Evolutionary conservation across 768 basidiomycete genomes (phyloP).

Genomic region (Postia placenta): DNA sequence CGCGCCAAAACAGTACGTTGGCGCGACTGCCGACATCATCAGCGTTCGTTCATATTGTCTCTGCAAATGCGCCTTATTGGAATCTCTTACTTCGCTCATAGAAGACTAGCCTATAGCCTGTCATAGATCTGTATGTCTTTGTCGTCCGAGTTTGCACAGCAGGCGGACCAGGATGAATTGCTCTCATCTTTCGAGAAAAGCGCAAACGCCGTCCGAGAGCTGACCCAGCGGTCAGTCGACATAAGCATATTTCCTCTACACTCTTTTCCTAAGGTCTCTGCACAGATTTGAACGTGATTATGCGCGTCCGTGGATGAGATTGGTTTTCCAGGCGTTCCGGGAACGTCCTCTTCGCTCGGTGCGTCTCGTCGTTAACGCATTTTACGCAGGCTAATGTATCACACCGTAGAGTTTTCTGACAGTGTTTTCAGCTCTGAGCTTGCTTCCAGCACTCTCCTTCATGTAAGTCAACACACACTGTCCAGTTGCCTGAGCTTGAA

Average conservation of each 20-base stretch:
- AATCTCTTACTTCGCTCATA: no score
- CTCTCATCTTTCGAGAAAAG: not conserved
- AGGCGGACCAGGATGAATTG: not conserved
- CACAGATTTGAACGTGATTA: not conserved
- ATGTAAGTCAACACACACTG: not conserved
- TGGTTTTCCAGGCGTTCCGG: not conserved
- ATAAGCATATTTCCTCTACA: not conserved
- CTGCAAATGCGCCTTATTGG: no score
- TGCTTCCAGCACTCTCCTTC: constrained; percentile 1
- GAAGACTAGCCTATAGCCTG: no score
- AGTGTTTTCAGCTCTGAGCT: not conserved
- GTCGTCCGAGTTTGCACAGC: not conserved
- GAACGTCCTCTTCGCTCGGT: constrained; percentile 1
- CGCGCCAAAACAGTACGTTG: no score
- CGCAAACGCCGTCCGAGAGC: not conserved
- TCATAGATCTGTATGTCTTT: no score
- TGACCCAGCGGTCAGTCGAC: not conserved
- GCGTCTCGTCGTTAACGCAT: no score
- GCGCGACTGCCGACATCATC: no score
- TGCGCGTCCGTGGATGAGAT: not conserved
- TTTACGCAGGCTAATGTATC: no score
- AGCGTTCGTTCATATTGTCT: no score
- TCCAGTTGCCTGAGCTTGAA: not conserved
- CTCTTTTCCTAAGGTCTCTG: not conserved
- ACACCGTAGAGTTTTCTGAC: not conserved